Conservation (phyloP, 2,329 filamentous ascomycete genomes). For the Monilinia laxa region DNA sequence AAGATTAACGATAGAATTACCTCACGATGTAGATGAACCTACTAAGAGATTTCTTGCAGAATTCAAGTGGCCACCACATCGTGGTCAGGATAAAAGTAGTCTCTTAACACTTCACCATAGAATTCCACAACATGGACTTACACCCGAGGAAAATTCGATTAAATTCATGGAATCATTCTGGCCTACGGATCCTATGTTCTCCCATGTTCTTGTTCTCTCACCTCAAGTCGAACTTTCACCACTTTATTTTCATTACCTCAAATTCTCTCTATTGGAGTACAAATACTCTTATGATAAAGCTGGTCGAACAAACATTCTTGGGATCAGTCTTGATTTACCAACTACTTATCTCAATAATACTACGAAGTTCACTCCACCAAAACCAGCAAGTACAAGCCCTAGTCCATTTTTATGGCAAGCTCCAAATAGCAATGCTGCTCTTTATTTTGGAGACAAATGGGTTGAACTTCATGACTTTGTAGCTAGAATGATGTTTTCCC, state of each 20-base stretch:
- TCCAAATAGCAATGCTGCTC: conserved; percentile 75
- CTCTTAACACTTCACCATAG: conserved; percentile 72
- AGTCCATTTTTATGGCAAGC: conserved; percentile 75
- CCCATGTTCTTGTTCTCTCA: conserved; percentile 82
- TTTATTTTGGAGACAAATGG: conserved; percentile 88
- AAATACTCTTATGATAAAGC: conserved; percentile 61
- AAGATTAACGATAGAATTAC: conserved; percentile 81
- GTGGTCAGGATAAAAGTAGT: conserved; percentile 45
- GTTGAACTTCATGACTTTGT: conserved; percentile 79
- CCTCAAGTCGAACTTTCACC: conserved; percentile 77
- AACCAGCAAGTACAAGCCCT: conserved; percentile 18
- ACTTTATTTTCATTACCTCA: conserved; percentile 82
- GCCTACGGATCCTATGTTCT: conserved; percentile 60
- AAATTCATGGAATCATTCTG: conserved; percentile 87
- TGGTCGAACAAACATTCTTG: conserved; percentile 61
- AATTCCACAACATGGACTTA: conserved; percentile 59
- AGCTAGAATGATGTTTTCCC: conserved; percentile 43
- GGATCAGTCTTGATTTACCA: conserved; percentile 78
- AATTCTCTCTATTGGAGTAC: conserved; percentile 75
- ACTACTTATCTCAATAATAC: conserved; percentile 61
- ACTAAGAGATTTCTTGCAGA: conserved; percentile 61
- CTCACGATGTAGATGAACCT: conserved; percentile 64
- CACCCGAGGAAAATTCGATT: conserved; percentile 68
- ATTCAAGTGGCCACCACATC: conserved; percentile 66
- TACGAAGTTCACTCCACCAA: conserved; percentile 52